Conservation (phyloP, 495 filamentous ascomycete species). For the Penicillium ucsense region DNA sequence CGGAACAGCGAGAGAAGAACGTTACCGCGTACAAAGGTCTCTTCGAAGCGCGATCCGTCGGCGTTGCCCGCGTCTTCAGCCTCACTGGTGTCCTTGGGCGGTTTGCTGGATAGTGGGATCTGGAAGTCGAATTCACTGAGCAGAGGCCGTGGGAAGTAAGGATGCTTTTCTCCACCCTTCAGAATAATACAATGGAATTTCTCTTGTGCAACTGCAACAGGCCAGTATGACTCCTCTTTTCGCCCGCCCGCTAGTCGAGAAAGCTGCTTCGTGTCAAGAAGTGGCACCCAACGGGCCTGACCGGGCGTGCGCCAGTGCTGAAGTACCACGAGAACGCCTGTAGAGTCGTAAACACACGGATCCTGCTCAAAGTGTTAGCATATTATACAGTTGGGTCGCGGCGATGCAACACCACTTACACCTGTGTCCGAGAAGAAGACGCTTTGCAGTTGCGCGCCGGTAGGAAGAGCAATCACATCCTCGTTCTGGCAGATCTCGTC, state of each 20-base stretch:
- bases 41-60: conserved; percentile 50
- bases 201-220: conserved; percentile 81
- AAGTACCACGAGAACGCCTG: conserved; percentile 75
- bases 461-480: conserved; percentile 76
- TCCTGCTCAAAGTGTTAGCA: conserved; percentile 41
- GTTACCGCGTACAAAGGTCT: conserved; percentile 67
- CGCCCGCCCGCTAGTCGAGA: conserved; percentile 71
- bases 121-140: conserved; percentile 91
- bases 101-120: conserved; percentile 59
- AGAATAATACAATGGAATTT: conserved; percentile 99
- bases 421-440: conserved; percentile 90
- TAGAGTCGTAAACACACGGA: conserved; percentile 87
- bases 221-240: conserved; percentile 89
- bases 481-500: conserved; percentile 89
- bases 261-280: conserved; percentile 79
- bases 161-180: conserved; percentile 86
- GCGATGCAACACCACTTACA: conserved; percentile 31
- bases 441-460: conserved; percentile 58
- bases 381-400: neutral
- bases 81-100: conserved; percentile 26
- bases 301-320: conserved; percentile 82
- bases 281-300: conserved; percentile 82
- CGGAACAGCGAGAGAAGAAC: conserved; percentile 59
- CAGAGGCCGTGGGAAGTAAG: conserved; percentile 88
- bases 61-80: conserved; percentile 27